A percentile compares a stretch with the other conserved stretches of the same genome.
Conservation (phyloP, 2,329 filamentous ascomycete species). For the Annulohypoxylon truncatum region DNA sequence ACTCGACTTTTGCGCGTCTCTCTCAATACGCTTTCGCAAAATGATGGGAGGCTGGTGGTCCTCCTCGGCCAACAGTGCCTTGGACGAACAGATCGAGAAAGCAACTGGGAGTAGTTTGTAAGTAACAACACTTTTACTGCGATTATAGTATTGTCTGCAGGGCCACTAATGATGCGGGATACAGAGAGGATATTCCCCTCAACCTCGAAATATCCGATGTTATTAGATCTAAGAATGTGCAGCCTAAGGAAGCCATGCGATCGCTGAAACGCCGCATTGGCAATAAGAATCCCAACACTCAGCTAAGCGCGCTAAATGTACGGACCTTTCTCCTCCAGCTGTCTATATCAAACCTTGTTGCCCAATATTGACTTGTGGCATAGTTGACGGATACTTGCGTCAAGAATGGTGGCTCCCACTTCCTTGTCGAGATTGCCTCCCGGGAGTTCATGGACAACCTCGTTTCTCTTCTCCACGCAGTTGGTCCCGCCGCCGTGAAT, state of each 20-base stretch:
- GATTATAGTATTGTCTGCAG: slow-evolving; percentile 26
- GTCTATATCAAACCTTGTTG: not conserved
- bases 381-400: slow-evolving; percentile 97
- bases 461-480: slow-evolving; percentile 86
- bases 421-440: slow-evolving; percentile 93
- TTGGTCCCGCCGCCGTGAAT: slow-evolving; percentile 80
- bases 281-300: slow-evolving; percentile 97
- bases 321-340: slow-evolving; percentile 34
- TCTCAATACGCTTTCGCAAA: slow-evolving; percentile 22
- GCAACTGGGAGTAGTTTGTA: slow-evolving; percentile 95
- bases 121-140: slow-evolving; percentile 47
- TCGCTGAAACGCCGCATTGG: slow-evolving; percentile 93
- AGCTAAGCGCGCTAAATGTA: slow-evolving; percentile 94
- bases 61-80: slow-evolving; percentile 85
- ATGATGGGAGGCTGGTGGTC: slow-evolving; percentile 96
- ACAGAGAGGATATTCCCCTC: slow-evolving; percentile 92
- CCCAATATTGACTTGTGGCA: slow-evolving; percentile 7
- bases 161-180: slow-evolving; percentile 43
- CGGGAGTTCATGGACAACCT: slow-evolving; percentile 99
- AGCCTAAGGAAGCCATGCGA: slow-evolving; percentile 98
- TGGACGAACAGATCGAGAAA: slow-evolving; percentile 97
- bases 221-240: slow-evolving; percentile 96
- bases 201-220: slow-evolving; percentile 98
- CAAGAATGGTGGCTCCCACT: slow-evolving; percentile 97
- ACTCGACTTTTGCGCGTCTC: slow-evolving; percentile 6